Conservation (phyloP, 2,329 filamentous ascomycete genomes). For the Cladophialophora chaetospira region DNA sequence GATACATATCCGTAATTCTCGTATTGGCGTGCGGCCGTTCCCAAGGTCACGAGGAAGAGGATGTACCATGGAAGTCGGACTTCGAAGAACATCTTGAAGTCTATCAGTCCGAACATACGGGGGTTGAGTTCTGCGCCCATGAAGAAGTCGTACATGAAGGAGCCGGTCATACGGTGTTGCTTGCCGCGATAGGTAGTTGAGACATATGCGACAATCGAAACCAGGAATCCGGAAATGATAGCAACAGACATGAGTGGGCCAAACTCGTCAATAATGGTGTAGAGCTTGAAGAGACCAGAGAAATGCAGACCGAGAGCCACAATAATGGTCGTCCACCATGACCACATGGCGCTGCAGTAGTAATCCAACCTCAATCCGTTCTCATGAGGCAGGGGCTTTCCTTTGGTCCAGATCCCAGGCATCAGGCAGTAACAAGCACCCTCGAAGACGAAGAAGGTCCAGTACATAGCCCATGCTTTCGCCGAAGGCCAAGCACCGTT, state of each 20-base stretch:
- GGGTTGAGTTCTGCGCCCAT: constrained; percentile 88
- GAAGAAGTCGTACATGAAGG: constrained; percentile 83
- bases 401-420: constrained; percentile 83
- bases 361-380: constrained; percentile 86
- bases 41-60: constrained; percentile 74
- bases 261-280: constrained; percentile 93
- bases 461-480: constrained; percentile 91
- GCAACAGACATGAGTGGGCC: constrained; percentile 90
- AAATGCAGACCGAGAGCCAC: constrained; percentile 74
- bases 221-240: constrained; percentile 84
- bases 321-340: constrained; percentile 82
- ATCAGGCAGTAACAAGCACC: constrained; percentile 78
- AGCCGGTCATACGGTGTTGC: constrained; percentile 88
- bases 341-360: constrained; percentile 88
- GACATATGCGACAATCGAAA: constrained; percentile 80
- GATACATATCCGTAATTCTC: constrained; percentile 84
- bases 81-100: constrained; percentile 96
- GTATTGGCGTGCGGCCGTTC: constrained; percentile 77
- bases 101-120: constrained; percentile 77
- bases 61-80: constrained; percentile 93
- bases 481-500: constrained; percentile 79
- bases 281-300: constrained; percentile 81
- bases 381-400: constrained; percentile 81
- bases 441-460: constrained; percentile 87
- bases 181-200: constrained; percentile 79